Base-by-base conservation (phyloP, 371 early-diverging fungal species). In the Mucor mucedo region DNA sequence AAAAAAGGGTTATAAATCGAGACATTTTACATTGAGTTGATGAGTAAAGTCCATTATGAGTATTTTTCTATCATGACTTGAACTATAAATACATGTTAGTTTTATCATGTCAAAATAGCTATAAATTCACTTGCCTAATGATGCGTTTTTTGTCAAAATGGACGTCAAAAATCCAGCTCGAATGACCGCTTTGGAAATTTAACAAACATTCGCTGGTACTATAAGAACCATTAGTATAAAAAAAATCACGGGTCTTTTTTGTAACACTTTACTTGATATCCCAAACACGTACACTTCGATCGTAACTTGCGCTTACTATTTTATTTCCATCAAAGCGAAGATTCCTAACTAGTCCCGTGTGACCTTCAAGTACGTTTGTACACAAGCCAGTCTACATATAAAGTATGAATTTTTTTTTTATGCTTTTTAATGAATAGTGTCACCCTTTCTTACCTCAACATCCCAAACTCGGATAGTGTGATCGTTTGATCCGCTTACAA, bases 241-340 rank as follows among this genome's bases (percentile, higher is more conserved):
- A 55, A 50, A 38, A 55, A 66, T 41, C 57, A 56, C 48, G 44
- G 55, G 49, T 42, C 38, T n/a, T 41, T 42, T 42, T 52, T 44
- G 41, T 44, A 44, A 30, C 38, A 60, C 40, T 54, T 57, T 64
- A 71, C 70, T 65, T 67, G 33, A 88, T 77, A 72, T 97, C 93
- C 95, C 97, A 98, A 42, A 98, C 93, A 68, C 95, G 96, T 57
- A 99, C 90, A 3, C 93, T 89, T 65, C 95, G 93, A 77, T 99
- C 99, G 72, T 98, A 97, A n/a, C 82, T 73, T 2, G 73, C 77
- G 28, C 82, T 81, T 5, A 81, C 72, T 55, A 81, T 67, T 59
- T 79, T 79, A 41, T 85, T 77, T 9, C 87, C 83, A 9, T 77
- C 77, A 61, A 85, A 91, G 50, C 91, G 91, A 39, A 99, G 78